phyloP scores from a whole-genome alignment of 352 stramenopile genomes.

The Globisporangium lucens region DNA sequence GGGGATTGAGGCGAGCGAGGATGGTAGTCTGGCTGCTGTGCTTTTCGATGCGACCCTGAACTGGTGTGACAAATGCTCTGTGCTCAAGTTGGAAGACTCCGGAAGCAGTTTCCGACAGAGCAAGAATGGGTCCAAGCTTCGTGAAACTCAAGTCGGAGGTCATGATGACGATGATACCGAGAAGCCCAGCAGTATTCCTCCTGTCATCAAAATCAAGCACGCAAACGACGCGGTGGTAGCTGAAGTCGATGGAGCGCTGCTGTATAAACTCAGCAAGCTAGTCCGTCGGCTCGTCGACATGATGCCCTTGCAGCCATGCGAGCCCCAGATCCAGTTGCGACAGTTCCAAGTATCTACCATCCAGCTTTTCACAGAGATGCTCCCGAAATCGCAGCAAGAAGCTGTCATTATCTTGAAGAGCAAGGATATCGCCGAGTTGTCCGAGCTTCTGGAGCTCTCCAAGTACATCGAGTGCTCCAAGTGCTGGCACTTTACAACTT shows the following conservation, averaged over 20 bases:
- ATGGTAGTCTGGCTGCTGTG: slow-evolving; percentile 6
- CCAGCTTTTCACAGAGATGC: slow-evolving; percentile 2
- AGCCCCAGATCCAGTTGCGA: background rate
- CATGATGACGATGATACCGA: background rate
- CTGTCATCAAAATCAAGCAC: slow-evolving; percentile 1
- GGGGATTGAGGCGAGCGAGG: slow-evolving; percentile 9
- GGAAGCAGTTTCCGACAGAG: slow-evolving; percentile 8
- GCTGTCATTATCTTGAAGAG: slow-evolving; percentile 3
- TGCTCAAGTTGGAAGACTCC: slow-evolving; percentile 10
- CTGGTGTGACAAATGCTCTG: slow-evolving; percentile 13
- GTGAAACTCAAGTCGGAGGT: background rate
- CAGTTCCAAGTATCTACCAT: background rate
- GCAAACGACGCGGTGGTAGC: background rate
- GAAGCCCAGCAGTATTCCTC: background rate
- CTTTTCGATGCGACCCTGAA: slow-evolving; percentile 10
- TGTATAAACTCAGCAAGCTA: slow-evolving; percentile 10
- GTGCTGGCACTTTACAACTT: slow-evolving; percentile 19
- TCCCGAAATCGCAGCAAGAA: slow-evolving; percentile 15
- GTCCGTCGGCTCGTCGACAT: background rate
- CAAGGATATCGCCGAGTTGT: background rate
- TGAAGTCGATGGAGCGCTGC: slow-evolving; percentile 1
- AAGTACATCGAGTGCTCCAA: slow-evolving; percentile 12
- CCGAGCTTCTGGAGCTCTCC: slow-evolving; percentile 11
- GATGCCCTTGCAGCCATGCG: background rate
- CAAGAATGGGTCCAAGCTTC: background rate